Evolutionary conservation across 805 yeast genomes (phyloP).

Genomic region (Dipodascus geniculatus): DNA sequence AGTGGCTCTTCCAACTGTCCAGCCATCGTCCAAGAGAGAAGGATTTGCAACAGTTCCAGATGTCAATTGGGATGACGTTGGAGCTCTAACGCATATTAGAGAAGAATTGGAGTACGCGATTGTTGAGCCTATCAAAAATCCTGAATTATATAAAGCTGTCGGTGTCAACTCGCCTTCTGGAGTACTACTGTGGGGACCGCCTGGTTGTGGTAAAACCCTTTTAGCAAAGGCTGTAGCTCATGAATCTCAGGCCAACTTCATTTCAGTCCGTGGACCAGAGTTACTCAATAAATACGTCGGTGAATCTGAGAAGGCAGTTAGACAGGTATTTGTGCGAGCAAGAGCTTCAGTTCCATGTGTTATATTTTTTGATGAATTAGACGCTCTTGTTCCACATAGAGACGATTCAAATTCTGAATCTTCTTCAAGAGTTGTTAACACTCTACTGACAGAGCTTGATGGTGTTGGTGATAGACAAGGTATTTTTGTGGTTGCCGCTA

Average conservation of each 20-base stretch:
- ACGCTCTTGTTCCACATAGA: slow-evolving; percentile 90
- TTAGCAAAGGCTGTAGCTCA: slow-evolving; percentile 97
- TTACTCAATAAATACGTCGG: slow-evolving; percentile 90
- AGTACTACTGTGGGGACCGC: slow-evolving; percentile 97
- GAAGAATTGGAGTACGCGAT: slow-evolving; percentile 94
- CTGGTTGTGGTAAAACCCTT: slow-evolving; percentile 96
- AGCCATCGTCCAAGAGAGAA: slow-evolving; percentile 95
- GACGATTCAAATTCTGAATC: slow-evolving; percentile 82
- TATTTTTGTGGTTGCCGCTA: slow-evolving; percentile 90
- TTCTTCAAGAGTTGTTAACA: slow-evolving; percentile 87
- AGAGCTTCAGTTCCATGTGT: slow-evolving; percentile 90
- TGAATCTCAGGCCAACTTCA: slow-evolving; percentile 92
- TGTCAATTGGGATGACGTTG: slow-evolving; percentile 91
- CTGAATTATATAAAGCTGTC: slow-evolving; percentile 77
- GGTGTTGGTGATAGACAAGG: slow-evolving; percentile 90
- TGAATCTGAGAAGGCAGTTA: slow-evolving; percentile 85
- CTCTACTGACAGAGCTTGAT: slow-evolving; percentile 86
- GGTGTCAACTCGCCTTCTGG: slow-evolving; percentile 97
- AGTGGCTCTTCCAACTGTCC: slow-evolving; percentile 80
- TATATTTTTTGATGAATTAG: slow-evolving; percentile 90
- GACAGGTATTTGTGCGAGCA: slow-evolving; percentile 89
- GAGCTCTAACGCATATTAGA: slow-evolving; percentile 71
- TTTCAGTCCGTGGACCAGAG: slow-evolving; percentile 94
- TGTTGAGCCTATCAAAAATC: slow-evolving; percentile 90
- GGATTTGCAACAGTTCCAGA: slow-evolving; percentile 98